A percentile compares a stretch with the other conserved stretches of the same genome.
phyloP scores from a whole-genome alignment of 2,329 filamentous ascomycete species.

The Colletotrichum euphorbiae region DNA sequence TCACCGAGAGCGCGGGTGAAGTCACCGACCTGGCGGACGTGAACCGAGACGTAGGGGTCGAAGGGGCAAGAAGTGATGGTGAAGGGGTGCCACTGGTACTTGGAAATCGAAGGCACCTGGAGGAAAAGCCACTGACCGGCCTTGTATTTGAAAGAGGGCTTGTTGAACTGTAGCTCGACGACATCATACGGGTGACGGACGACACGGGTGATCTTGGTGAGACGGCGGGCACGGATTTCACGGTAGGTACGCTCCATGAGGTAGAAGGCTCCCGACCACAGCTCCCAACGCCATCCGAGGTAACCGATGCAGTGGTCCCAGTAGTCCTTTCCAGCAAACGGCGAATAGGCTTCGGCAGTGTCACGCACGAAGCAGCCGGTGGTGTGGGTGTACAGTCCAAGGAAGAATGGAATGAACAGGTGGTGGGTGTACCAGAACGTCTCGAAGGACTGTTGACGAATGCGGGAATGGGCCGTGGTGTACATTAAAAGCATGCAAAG shows the following conservation, averaged over 20 bases:
- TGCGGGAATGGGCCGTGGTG: constrained; percentile 91
- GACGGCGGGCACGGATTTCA: constrained; percentile 84
- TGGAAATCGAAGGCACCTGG: constrained; percentile 89
- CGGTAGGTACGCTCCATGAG: constrained; percentile 89
- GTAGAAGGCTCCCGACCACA: constrained; percentile 87
- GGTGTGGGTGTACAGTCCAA: constrained; percentile 95
- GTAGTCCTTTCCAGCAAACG: constrained; percentile 84
- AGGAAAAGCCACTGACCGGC: constrained; percentile 98
- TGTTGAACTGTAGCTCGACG: constrained; percentile 96
- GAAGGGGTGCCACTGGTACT: constrained; percentile 97
- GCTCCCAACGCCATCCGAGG: constrained; percentile 96
- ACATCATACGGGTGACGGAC: constrained; percentile 97
- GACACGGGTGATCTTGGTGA: constrained; percentile 92
- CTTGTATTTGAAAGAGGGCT: constrained; percentile 98
- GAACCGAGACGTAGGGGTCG: constrained; percentile 93
- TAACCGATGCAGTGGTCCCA: constrained; percentile 97
- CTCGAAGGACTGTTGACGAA: constrained; percentile 96
- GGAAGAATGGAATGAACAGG: constrained; percentile 94
- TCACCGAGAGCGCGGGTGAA: constrained; percentile 96
- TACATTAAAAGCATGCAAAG: constrained; percentile 99
- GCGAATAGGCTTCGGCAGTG: constrained; percentile 76
- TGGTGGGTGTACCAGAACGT: constrained; percentile 99
- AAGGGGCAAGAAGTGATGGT: constrained; percentile 98
- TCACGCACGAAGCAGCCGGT: constrained; percentile 97
- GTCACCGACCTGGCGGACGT: constrained; percentile 96